These are phyloP conservation scores for Pythium aquatile DNA, from an alignment of 352 stramenopile species.

Conservation along the genomic window DNA sequence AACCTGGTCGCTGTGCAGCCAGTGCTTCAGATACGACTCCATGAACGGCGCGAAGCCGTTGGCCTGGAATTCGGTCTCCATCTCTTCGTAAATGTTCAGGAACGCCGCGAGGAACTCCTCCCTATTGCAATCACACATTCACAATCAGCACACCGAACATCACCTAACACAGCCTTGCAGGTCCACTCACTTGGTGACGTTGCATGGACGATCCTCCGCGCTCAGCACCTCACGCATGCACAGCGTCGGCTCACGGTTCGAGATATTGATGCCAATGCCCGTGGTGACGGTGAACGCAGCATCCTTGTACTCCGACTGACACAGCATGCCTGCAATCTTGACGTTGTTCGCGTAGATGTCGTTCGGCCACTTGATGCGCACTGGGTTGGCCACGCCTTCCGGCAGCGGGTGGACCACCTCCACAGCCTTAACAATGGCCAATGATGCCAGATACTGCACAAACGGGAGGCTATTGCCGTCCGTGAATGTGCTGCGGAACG, in stretches of 20 bases:
- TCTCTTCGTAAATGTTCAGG: constrained; percentile 85
- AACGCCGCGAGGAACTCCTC: constrained; percentile 87
- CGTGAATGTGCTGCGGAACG: constrained; percentile 82
- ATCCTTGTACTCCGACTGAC: constrained; percentile 85
- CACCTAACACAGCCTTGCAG: not conserved
- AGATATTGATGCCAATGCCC: constrained; percentile 89
- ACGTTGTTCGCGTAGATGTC: constrained; percentile 89
- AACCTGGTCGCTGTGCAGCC: constrained; percentile 83
- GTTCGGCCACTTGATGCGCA: constrained; percentile 92
- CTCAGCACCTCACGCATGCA: constrained; percentile 84
- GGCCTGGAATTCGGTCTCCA: constrained; percentile 77
- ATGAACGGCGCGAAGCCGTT: constrained; percentile 87
- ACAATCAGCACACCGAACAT: not conserved
- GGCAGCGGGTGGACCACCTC: constrained; percentile 49
- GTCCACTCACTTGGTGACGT: constrained; percentile 70
- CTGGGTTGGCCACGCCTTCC: constrained; percentile 38
- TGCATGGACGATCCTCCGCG: constrained; percentile 51
- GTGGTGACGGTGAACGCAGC: constrained; percentile 83
- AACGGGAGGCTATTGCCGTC: constrained; percentile 83
- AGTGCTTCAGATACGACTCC: constrained; percentile 75
- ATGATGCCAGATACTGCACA: constrained; percentile 88
- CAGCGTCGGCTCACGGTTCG: constrained; percentile 80
- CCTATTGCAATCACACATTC: constrained; percentile 26
- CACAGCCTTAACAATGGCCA: constrained; percentile 82
- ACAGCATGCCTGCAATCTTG: constrained; percentile 91